A percentile compares a stretch with the other conserved stretches of the same genome.
phyloP scores from a whole-genome alignment of 352 stramenopile genomes.

The Globisporangium viniferum region DNA sequence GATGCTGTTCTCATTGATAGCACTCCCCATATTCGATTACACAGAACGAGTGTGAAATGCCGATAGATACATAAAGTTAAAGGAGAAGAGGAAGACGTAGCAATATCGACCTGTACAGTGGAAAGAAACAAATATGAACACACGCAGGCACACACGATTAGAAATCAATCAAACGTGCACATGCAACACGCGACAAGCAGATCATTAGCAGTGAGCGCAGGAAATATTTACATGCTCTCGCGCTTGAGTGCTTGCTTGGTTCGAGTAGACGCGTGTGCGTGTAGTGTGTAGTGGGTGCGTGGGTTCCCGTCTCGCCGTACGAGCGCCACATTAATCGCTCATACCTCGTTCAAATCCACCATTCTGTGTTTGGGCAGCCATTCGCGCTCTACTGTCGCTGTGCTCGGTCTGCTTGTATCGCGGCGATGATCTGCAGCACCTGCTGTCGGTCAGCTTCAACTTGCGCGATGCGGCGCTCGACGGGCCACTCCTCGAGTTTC shows the following conservation, averaged over 20 bases:
- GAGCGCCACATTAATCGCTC: background rate
- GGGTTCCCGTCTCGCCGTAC: background rate
- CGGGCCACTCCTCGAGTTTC: constrained; percentile 67
- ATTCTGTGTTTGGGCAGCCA: background rate
- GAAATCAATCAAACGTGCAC: background rate
- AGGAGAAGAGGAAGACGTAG: constrained; percentile 2
- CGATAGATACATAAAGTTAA: constrained; percentile 12
- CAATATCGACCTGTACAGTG: background rate
- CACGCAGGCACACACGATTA: background rate
- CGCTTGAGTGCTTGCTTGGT: background rate
- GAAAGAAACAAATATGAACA: background rate
- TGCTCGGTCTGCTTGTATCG: constrained; percentile 63
- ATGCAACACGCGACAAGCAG: background rate
- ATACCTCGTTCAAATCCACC: background rate
- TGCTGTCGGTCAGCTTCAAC: constrained; percentile 73
- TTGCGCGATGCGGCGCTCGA: constrained; percentile 78
- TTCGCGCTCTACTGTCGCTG: constrained; percentile 27
- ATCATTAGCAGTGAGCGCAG: background rate
- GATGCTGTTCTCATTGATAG: background rate
- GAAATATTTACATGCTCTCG: background rate
- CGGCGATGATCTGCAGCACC: constrained; percentile 71
- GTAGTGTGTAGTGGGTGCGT: background rate
- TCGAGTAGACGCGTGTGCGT: background rate
- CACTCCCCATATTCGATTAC: background rate
- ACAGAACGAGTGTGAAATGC: background rate